phyloP scores from a whole-genome alignment of 179 eudicot genomes.

The Heliamphora pulchella region DNA sequence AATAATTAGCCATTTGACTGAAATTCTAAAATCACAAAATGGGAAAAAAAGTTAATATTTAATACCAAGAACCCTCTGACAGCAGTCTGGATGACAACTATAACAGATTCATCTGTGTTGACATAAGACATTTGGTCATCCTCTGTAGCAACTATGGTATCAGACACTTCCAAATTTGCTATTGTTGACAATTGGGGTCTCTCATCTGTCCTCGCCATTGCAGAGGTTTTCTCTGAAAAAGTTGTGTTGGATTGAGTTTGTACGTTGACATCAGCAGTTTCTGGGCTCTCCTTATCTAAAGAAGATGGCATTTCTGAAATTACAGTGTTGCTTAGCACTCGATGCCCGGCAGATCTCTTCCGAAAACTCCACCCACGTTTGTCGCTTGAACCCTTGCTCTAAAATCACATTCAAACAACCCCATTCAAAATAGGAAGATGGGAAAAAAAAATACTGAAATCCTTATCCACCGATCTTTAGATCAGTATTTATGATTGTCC shows the following conservation, averaged over 20 bases:
- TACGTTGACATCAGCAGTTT: slow-evolving; percentile 27
- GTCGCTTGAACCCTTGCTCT: slow-evolving; percentile 53
- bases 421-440: neutral
- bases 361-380: slow-evolving; percentile 86
- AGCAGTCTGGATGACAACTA: slow-evolving; percentile 50
- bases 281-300: slow-evolving; percentile 47
- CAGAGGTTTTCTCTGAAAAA: slow-evolving; percentile 41
- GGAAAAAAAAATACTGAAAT: too few species aligned
- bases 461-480: neutral
- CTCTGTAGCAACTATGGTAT: slow-evolving; percentile 25
- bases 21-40: neutral
- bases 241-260: slow-evolving; percentile 33
- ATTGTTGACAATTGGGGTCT: slow-evolving; percentile 25
- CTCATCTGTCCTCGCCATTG: slow-evolving; percentile 33
- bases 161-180: slow-evolving; percentile 25
- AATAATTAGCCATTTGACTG: neutral
- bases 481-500: neutral
- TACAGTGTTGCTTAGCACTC: slow-evolving; percentile 57
- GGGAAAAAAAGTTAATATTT: neutral
- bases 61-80: slow-evolving; percentile 63
- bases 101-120: slow-evolving; percentile 37
- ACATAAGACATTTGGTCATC: slow-evolving; percentile 20
- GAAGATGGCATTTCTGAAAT: slow-evolving; percentile 37
- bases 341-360: slow-evolving; percentile 67
- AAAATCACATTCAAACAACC: slow-evolving; percentile 19